phyloP scores from a whole-genome alignment of 768 basidiomycete species.

The Filobasidium wieringae region DNA sequence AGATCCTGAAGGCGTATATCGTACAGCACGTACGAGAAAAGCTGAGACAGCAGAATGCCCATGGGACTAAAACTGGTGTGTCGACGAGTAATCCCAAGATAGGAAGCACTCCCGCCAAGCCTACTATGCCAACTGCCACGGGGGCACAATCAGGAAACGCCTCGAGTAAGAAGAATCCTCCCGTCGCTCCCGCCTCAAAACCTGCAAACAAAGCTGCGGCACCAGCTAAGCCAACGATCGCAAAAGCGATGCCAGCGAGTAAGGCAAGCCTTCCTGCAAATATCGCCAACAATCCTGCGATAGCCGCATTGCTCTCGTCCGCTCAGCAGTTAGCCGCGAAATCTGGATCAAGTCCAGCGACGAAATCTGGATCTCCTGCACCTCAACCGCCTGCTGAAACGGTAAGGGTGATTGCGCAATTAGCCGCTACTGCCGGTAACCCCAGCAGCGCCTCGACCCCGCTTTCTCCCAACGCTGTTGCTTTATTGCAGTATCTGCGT shows the following conservation, averaged over 20 bases:
- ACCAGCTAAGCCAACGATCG: background rate
- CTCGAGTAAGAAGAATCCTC: background rate
- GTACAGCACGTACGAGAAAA: conserved; percentile 71
- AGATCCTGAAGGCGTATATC: conserved; percentile 71
- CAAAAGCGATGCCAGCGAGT: background rate
- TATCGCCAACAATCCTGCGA: background rate
- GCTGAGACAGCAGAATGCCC: conserved; percentile 44
- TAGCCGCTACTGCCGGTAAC: conserved; percentile 10
- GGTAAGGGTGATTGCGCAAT: conserved; percentile 10
- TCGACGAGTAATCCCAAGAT: background rate
- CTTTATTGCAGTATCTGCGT: conserved; percentile 14
- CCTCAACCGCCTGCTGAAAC: conserved; percentile 10
- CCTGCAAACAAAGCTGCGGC: background rate
- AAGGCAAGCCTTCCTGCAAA: background rate
- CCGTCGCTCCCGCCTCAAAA: background rate
- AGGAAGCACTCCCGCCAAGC: background rate
- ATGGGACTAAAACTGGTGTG: background rate
- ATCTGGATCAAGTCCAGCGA: background rate
- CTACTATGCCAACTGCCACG: background rate
- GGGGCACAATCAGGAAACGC: background rate
- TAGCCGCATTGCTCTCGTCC: background rate
- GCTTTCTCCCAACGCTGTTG: conserved; percentile 8
- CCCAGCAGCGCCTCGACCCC: conserved; percentile 6
- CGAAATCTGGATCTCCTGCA: background rate
- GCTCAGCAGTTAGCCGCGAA: background rate